Conservation (phyloP, 1,284 basidiomycete genomes). For the Papiliotrema laurentii region DNA sequence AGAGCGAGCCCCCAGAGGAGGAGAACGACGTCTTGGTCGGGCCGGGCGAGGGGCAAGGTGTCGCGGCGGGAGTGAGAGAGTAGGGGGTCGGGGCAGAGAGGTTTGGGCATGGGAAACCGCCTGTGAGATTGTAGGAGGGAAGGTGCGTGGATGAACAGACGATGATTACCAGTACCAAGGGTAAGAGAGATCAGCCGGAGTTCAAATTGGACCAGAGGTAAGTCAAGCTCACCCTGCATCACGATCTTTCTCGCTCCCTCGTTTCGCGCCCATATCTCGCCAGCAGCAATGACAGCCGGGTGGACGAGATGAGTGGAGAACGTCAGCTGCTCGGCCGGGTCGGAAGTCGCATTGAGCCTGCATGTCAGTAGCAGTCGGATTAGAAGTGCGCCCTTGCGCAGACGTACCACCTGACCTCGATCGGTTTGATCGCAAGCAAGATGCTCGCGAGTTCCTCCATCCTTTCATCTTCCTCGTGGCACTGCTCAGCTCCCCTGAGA, state of each 20-base stretch:
- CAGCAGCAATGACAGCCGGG: constrained; percentile 35
- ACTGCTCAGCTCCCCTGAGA: constrained; percentile 32
- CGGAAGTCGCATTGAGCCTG: constrained; percentile 29
- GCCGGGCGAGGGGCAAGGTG: constrained; percentile 29
- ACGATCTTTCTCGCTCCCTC: constrained; percentile 24
- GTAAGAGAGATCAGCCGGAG: no score
- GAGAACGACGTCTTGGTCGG: constrained; percentile 12
- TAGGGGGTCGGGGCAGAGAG: constrained; percentile 38
- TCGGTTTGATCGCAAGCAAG: constrained; percentile 24
- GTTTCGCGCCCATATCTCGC: constrained; percentile 26
- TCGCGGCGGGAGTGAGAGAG: constrained; percentile 31
- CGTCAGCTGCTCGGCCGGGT: constrained; percentile 28
- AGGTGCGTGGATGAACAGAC: neutral
- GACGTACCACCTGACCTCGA: constrained; percentile 35
- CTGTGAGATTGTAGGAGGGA: constrained; percentile 13
- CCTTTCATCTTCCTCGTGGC: constrained; percentile 27
- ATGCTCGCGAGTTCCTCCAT: constrained; percentile 33
- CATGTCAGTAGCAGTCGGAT: constrained; percentile 3
- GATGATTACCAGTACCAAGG: no score
- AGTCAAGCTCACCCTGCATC: constrained; percentile 26
- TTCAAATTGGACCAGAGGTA: neutral
- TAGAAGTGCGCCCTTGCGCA: neutral
- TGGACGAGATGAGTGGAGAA: constrained; percentile 39
- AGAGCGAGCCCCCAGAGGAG: constrained; percentile 6
- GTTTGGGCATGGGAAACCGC: constrained; percentile 38